Evolutionary conservation across 208 protist species (phyloP).

Genomic region (Crithidia sp.): DNA sequence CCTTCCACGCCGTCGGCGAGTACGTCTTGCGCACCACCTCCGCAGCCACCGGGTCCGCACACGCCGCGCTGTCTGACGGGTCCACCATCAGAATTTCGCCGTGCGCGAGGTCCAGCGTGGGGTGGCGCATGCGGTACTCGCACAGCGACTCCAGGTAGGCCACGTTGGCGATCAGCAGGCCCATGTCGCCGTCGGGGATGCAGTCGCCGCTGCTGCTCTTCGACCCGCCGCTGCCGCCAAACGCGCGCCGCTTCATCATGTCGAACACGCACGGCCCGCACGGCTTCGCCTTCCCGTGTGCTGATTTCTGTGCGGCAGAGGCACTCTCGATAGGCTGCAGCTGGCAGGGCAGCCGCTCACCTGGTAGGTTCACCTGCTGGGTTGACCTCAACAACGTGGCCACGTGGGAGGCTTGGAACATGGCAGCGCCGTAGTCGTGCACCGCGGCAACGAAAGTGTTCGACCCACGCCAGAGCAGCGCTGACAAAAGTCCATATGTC

Average conservation of each 20-base stretch:
- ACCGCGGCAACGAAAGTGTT: slow-evolving; percentile 23
- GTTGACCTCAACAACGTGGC: slow-evolving; percentile 20
- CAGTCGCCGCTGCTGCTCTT: background rate
- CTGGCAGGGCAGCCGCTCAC: slow-evolving; percentile 27
- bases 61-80: background rate
- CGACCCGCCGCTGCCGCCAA: background rate
- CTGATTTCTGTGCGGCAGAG: slow-evolving; percentile 1
- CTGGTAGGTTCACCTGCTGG: slow-evolving; percentile 33
- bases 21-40: background rate
- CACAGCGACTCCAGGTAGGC: slow-evolving; percentile 41
- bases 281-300: background rate
- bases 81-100: slow-evolving; percentile 16
- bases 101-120: slow-evolving; percentile 29
- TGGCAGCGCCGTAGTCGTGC: background rate
- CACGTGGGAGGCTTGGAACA: slow-evolving; percentile 24
- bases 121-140: slow-evolving; percentile 39
- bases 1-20: slow-evolving; percentile 21
- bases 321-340: slow-evolving; percentile 9
- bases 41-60: background rate
- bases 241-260: background rate
- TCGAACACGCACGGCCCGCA: background rate
- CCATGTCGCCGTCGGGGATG: background rate
- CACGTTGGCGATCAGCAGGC: slow-evolving; percentile 18
- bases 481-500: slow-evolving; percentile 28
- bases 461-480: slow-evolving; percentile 46